Evolutionary conservation across 179 eudicot species (phyloP).

Genomic region (Pouteria campechiana): DNA sequence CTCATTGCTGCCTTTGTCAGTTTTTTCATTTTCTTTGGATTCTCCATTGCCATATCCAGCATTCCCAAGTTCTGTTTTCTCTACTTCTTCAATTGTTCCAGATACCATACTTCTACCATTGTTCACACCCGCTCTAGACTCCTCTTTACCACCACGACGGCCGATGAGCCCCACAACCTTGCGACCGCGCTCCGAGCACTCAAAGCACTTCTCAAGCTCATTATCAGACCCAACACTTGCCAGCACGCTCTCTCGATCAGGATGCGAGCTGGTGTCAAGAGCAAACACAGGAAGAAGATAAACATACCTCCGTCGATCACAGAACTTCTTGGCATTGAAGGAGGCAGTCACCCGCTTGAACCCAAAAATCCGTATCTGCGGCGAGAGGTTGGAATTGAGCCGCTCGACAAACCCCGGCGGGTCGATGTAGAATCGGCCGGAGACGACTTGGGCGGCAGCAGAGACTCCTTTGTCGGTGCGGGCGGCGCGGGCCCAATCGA

Average conservation of each 20-base stretch:
- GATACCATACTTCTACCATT: too few species aligned
- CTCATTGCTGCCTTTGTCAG: too few species aligned
- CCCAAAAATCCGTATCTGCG: slow-evolving; percentile 69
- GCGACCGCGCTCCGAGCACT: slow-evolving; percentile 81
- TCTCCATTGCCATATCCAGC: too few species aligned
- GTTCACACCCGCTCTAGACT: too few species aligned
- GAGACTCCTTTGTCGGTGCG: slow-evolving; percentile 89
- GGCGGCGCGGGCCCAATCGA: slow-evolving; percentile 82
- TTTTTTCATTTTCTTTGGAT: too few species aligned
- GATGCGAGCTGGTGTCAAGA: slow-evolving; percentile 56
- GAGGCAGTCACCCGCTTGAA: slow-evolving; percentile 50
- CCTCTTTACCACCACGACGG: slow-evolving; percentile 25
- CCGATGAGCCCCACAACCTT: slow-evolving; percentile 79
- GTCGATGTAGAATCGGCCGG: slow-evolving; percentile 74
- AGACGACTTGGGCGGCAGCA: slow-evolving; percentile 89
- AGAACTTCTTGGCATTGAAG: slow-evolving; percentile 73
- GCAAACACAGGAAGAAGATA: slow-evolving; percentile 85
- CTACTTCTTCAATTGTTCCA: too few species aligned
- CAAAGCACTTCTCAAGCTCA: slow-evolving; percentile 66
- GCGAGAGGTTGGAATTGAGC: slow-evolving; percentile 30
- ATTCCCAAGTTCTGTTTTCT: too few species aligned
- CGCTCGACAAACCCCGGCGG: slow-evolving; percentile 71
- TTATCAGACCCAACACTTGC: slow-evolving; percentile 69
- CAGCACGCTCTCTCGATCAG: slow-evolving; percentile 78
- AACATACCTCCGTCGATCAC: slow-evolving; percentile 76